Conservation (phyloP, 768 basidiomycete species). For the Scleroderma citrinum region DNA sequence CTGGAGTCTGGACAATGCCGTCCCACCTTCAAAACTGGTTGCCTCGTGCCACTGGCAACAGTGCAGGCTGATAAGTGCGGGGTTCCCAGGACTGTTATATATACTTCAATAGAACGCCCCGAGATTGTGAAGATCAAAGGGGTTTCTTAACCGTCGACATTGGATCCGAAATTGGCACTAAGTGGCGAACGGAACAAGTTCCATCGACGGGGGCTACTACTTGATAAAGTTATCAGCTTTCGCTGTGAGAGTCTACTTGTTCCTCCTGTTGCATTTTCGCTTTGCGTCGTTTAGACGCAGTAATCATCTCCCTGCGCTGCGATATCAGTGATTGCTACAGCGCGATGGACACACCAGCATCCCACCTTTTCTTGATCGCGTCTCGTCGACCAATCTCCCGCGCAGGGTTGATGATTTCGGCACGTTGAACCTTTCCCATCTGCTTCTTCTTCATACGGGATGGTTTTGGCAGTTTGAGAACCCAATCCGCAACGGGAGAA, state of each 20-base stretch:
- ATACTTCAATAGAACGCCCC: too few relatives aligned
- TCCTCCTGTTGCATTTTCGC: conserved; percentile 25
- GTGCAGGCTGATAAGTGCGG: too few relatives aligned
- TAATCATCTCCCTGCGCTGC: conserved; percentile 64
- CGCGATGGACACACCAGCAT: neutral
- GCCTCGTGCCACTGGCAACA: too few relatives aligned
- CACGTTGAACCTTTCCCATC: conserved; percentile 81
- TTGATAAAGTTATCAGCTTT: conserved; percentile 3
- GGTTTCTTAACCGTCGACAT: too few relatives aligned
- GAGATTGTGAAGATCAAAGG: too few relatives aligned
- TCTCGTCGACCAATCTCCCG: conserved; percentile 62
- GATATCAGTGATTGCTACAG: neutral
- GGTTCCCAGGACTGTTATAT: too few relatives aligned
- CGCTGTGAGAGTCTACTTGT: neutral
- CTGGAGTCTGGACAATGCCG: neutral
- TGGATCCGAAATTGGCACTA: neutral
- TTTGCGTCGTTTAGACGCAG: conserved; percentile 65
- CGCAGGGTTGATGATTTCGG: conserved; percentile 68
- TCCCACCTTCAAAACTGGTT: too few relatives aligned
- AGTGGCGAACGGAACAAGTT: neutral
- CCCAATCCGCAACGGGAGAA: conserved; percentile 90
- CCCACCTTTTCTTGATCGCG: conserved; percentile 66
- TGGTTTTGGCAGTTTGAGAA: conserved; percentile 88
- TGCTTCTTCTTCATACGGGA: conserved; percentile 80
- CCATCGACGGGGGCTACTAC: neutral